phyloP scores from a whole-genome alignment of 2,329 filamentous ascomycete genomes.

The Pseudofabraea citricarpa region DNA sequence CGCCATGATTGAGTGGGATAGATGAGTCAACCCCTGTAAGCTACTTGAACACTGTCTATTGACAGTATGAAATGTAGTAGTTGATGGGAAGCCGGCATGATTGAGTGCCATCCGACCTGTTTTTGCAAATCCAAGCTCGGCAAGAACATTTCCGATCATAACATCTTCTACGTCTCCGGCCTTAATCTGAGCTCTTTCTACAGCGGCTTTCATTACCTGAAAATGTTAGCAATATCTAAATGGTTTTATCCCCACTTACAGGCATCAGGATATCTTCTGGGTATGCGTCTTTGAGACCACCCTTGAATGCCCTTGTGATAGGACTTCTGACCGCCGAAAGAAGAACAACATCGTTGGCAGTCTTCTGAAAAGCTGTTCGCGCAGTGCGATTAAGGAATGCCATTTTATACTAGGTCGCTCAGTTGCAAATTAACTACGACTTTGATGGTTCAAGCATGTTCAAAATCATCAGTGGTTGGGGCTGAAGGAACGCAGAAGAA shows the following conservation, averaged over 20 bases:
- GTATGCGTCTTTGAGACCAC: slow-evolving; percentile 60
- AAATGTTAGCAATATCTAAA: no score
- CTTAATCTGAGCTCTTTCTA: slow-evolving; percentile 56
- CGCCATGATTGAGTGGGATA: slow-evolving; percentile 55
- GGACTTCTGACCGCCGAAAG: slow-evolving; percentile 63
- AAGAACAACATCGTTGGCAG: slow-evolving; percentile 59
- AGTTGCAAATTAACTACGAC: no score
- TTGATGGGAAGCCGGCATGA: slow-evolving; percentile 56
- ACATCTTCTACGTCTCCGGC: slow-evolving; percentile 57
- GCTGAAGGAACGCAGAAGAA: no score
- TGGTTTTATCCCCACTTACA: no score
- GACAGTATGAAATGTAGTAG: slow-evolving; percentile 59
- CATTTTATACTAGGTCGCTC: slow-evolving; percentile 9
- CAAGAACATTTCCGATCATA: slow-evolving; percentile 60
- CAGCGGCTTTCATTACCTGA: slow-evolving; percentile 41
- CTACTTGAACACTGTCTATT: slow-evolving; percentile 63
- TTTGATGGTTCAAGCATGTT: no score
- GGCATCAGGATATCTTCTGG: slow-evolving; percentile 60
- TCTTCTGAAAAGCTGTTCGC: slow-evolving; percentile 34
- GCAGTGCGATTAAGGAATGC: slow-evolving; percentile 9
- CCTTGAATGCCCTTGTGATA: slow-evolving; percentile 61
- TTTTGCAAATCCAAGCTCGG: slow-evolving; percentile 62
- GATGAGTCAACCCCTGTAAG: slow-evolving; percentile 56
- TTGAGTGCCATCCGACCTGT: slow-evolving; percentile 63
- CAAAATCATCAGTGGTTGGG: no score